phyloP scores from a whole-genome alignment of 2,329 filamentous ascomycete species.

The Cordyceps tenuipes region DNA sequence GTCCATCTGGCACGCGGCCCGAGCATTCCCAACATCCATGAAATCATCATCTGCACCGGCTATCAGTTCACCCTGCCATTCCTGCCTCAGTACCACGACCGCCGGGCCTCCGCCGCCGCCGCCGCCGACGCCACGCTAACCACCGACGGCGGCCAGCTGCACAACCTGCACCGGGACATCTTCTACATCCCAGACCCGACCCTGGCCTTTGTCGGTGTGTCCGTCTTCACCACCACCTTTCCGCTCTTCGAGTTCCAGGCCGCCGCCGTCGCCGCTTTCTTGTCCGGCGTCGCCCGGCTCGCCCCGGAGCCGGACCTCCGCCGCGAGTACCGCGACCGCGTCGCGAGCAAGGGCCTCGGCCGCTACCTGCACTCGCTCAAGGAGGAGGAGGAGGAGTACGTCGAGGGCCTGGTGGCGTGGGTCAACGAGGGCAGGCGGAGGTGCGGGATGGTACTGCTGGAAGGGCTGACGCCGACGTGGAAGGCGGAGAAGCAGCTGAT shows the following conservation, averaged over 20 bases:
- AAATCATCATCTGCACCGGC: background rate
- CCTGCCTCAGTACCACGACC: conserved; percentile 39
- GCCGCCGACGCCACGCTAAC: conserved; percentile 48
- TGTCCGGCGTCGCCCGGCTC: conserved; percentile 31
- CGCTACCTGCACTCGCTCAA: background rate
- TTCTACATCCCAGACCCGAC: conserved; percentile 63
- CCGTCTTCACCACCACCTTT: conserved; percentile 59
- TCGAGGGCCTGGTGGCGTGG: background rate
- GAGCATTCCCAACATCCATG: conserved; percentile 38
- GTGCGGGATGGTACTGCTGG: background rate
- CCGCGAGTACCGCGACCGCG: background rate
- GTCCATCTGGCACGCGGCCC: background rate
- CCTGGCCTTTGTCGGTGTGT: conserved; percentile 55
- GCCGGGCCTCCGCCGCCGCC: conserved; percentile 31
- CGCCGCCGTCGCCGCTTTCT: conserved; percentile 48
- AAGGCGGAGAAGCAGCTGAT: background rate
- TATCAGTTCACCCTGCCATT: conserved; percentile 55
- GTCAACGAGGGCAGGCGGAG: background rate
- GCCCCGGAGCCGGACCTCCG: background rate
- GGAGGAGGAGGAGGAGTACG: background rate
- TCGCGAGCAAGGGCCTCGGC: background rate
- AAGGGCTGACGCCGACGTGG: background rate
- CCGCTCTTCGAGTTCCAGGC: conserved; percentile 64
- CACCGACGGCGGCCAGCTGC: conserved; percentile 54
- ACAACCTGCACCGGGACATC: conserved; percentile 63